These are phyloP conservation scores for Erysimum cheiri DNA, from an alignment of 441 rosid genomes.

Conservation along the genomic window DNA sequence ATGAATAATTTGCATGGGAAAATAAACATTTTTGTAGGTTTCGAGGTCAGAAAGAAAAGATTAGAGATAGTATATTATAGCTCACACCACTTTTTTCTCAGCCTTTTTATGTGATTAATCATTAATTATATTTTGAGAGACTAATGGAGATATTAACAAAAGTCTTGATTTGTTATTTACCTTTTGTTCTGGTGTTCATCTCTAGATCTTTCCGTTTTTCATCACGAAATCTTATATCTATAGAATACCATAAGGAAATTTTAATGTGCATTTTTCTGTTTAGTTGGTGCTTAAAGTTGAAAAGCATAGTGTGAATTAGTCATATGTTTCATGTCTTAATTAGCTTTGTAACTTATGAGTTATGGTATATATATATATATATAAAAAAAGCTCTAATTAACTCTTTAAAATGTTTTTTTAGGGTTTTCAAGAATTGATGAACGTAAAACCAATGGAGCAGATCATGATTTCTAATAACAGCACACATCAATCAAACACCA, in stretches of 20 bases:
- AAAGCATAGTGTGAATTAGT: background rate
- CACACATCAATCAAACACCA: constrained; percentile 44
- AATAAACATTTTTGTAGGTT: constrained; percentile 23
- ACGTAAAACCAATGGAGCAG: constrained; percentile 70
- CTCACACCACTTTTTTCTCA: constrained; percentile 16
- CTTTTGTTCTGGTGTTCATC: no score
- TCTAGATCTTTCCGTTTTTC: no score
- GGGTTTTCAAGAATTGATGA: constrained; percentile 62
- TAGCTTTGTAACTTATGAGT: background rate
- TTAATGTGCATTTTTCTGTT: constrained; percentile 27
- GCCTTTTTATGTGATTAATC: constrained; percentile 33
- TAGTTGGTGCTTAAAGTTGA: background rate
- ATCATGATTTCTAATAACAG: constrained; percentile 49
- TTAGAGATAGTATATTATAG: constrained; percentile 3
- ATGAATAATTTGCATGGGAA: constrained; percentile 35
- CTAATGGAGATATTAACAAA: constrained; percentile 25
- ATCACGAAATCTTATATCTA: constrained; percentile 11
- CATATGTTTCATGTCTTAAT: background rate
- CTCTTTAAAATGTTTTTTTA: constrained; percentile 25
- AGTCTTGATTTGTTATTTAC: constrained; percentile 51
- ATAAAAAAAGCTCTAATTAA: no score
- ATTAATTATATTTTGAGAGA: constrained; percentile 36
- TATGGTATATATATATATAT: no score
- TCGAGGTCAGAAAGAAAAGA: constrained; percentile 32
- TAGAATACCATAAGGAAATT: constrained; percentile 18